phyloP scores from a whole-genome alignment of 192 early-diverging fungal genomes.

The Obelidium mucronatum region DNA sequence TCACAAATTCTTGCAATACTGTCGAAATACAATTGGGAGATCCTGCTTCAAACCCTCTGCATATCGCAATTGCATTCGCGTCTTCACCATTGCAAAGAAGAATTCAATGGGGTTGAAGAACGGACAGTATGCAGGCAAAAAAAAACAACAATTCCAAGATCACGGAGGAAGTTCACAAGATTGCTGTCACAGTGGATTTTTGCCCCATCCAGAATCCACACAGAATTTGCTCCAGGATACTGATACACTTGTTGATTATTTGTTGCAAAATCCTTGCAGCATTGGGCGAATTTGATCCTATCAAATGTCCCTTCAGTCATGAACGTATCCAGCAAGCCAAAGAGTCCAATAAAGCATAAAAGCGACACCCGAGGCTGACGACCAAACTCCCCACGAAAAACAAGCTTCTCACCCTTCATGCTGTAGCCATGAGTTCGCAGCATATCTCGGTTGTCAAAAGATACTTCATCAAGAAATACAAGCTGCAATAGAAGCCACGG shows the following conservation, averaged over 20 bases:
- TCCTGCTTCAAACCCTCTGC: background rate
- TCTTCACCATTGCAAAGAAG: background rate
- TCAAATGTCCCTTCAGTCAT: slow-evolving; percentile 26
- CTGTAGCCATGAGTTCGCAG: slow-evolving; percentile 21
- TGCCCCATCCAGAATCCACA: slow-evolving; percentile 41
- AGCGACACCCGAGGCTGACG: slow-evolving; percentile 27
- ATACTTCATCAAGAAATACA: slow-evolving; percentile 41
- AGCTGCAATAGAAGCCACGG: slow-evolving; percentile 34
- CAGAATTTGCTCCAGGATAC: slow-evolving; percentile 21
- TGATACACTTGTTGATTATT: slow-evolving; percentile 16
- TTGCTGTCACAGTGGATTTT: slow-evolving; percentile 29
- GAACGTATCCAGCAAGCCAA: slow-evolving; percentile 31
- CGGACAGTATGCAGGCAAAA: slow-evolving; percentile 10
- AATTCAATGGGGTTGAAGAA: background rate
- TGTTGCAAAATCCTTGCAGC: slow-evolving; percentile 23
- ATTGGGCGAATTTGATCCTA: slow-evolving; percentile 21
- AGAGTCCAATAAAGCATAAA: slow-evolving; percentile 30
- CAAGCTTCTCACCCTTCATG: slow-evolving; percentile 12
- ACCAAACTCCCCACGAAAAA: slow-evolving; percentile 24
- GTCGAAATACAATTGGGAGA: background rate
- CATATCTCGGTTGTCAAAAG: slow-evolving; percentile 39
- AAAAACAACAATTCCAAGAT: background rate
- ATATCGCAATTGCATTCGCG: background rate
- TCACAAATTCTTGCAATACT: background rate
- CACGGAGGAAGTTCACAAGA: slow-evolving; percentile 9